phyloP scores from a whole-genome alignment of 176 grass and related monocot species.

The Lolium multiflorum region DNA sequence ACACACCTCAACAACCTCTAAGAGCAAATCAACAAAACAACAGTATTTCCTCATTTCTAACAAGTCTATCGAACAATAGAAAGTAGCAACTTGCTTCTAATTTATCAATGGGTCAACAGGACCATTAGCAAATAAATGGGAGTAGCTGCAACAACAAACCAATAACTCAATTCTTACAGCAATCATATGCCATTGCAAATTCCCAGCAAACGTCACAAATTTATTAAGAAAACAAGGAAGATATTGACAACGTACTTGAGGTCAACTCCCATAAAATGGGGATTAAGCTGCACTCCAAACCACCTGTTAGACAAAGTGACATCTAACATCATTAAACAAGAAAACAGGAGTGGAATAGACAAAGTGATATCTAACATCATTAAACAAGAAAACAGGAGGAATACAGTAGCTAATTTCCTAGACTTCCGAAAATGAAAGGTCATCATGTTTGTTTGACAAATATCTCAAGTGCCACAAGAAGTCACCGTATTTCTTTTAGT shows the following conservation, averaged over 20 bases:
- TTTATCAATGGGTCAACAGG: neutral
- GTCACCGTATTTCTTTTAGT: conserved; percentile 4
- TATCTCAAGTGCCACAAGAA: neutral
- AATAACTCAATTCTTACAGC: neutral
- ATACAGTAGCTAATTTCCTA: conserved; percentile 10
- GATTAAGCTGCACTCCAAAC: conserved; percentile 98
- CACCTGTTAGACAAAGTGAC: conserved; percentile 71
- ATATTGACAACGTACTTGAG: conserved; percentile 80
- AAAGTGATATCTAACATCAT: neutral
- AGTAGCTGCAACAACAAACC: neutral
- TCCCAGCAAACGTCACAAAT: neutral
- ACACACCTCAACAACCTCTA: neutral
- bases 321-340: neutral
- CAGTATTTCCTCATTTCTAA: conserved; percentile 2
- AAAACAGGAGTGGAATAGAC: conserved; percentile 11
- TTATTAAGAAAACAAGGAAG: conserved; percentile 30
- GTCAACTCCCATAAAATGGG: conserved; percentile 93
- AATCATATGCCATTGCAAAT: conserved; percentile 14
- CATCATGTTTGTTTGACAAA: neutral
- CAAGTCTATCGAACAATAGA: conserved; percentile 10
- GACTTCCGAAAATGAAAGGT: neutral
- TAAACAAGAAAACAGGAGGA: conserved; percentile 16
- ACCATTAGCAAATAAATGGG: neutral
- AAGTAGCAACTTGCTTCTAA: neutral
- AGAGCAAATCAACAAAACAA: neutral